Evolutionary conservation across 1,284 basidiomycete species (phyloP).

Genomic region (Marasmius oreades): DNA sequence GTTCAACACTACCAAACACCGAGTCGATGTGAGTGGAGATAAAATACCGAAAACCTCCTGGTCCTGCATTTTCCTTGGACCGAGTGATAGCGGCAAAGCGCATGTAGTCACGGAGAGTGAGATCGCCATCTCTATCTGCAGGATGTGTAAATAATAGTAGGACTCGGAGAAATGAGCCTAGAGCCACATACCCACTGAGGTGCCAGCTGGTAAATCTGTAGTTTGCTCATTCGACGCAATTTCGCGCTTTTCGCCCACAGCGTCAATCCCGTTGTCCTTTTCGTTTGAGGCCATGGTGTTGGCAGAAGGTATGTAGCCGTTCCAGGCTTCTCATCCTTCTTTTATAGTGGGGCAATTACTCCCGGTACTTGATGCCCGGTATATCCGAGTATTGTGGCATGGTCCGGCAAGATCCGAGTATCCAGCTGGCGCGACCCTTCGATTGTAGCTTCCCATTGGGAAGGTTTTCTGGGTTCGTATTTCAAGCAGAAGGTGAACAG

Average conservation of each 20-base stretch:
- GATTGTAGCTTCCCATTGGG: no score
- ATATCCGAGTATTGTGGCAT: no score
- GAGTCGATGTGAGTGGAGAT: background rate
- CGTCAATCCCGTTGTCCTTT: background rate
- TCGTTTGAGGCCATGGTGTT: background rate
- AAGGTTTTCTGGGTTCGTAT: no score
- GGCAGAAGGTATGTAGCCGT: background rate
- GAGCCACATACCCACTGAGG: no score
- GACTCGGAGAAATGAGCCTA: no score
- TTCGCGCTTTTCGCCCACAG: background rate
- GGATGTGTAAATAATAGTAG: no score
- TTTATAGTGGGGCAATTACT: no score
- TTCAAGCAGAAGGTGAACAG: no score
- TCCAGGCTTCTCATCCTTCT: no score
- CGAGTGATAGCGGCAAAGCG: slow-evolving; percentile 10
- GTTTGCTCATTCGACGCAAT: background rate
- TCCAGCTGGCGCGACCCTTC: no score
- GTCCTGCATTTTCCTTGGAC: slow-evolving; percentile 4
- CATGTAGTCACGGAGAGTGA: slow-evolving; percentile 11
- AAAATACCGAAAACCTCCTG: background rate
- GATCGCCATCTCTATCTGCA: background rate
- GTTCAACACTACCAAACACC: background rate
- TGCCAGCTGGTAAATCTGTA: background rate
- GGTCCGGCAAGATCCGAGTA: no score
- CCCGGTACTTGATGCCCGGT: no score